Conservation (phyloP, 768 basidiomycete genomes). For the Leucosporidium yakuticum region DNA sequence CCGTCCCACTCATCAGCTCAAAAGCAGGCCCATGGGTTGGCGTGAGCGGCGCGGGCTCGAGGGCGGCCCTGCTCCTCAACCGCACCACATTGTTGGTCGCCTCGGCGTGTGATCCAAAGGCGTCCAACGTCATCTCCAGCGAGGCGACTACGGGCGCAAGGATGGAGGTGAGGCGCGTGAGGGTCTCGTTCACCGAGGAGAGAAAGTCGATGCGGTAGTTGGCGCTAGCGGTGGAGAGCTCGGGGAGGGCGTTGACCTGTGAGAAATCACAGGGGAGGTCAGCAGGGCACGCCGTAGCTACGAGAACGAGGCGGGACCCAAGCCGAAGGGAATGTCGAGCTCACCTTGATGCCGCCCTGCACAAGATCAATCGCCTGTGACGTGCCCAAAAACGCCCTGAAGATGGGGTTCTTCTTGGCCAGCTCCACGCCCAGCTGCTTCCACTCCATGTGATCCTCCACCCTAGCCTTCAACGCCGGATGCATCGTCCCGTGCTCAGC, state of each 20-base stretch:
- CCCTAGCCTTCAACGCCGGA: conserved; percentile 47
- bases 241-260: conserved; percentile 34
- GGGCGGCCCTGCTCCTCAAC: too few relatives aligned
- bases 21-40: conserved; percentile 5
- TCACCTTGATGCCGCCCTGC: conserved; percentile 31
- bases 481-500: conserved; percentile 59
- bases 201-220: conserved; percentile 35
- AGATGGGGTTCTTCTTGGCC: conserved; percentile 43
- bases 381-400: conserved; percentile 47
- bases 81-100: conserved; percentile 9
- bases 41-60: too few relatives aligned
- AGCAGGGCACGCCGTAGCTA: too few relatives aligned
- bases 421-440: conserved; percentile 49
- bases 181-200: conserved; percentile 16
- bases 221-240: conserved; percentile 5
- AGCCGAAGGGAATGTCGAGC: too few relatives aligned
- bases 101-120: conserved; percentile 4
- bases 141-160: conserved; percentile 16
- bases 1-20: conserved; percentile 20
- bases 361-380: conserved; percentile 72
- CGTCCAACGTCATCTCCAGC: conserved; percentile 19
- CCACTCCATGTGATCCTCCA: conserved; percentile 41
- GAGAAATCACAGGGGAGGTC: too few relatives aligned
- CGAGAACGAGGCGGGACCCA: too few relatives aligned
- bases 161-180: conserved; percentile 12